Conservation (phyloP, 2,329 filamentous ascomycete genomes). For the Sclerotinia trifoliorum region DNA sequence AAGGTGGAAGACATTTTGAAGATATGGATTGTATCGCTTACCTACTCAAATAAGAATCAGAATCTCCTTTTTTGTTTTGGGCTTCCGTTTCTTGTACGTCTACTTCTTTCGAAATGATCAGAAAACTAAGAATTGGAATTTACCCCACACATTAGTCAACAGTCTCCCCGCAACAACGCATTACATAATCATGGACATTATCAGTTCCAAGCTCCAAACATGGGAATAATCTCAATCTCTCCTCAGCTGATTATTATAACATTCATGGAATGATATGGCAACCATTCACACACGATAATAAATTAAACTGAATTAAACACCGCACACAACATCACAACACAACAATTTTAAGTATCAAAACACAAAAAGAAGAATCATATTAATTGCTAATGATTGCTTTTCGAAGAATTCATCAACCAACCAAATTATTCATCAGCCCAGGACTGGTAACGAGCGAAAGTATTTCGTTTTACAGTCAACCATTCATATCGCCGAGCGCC, state of each 20-base stretch:
- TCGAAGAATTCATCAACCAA: background rate
- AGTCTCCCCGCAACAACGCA: background rate
- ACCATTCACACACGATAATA: too few relatives aligned
- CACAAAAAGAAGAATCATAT: background rate
- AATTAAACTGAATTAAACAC: background rate
- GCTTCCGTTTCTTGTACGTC: too few relatives aligned
- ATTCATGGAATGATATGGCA: background rate
- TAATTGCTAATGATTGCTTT: background rate
- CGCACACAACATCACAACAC: background rate
- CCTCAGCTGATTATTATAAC: background rate
- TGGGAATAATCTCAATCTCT: background rate
- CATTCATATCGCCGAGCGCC: background rate
- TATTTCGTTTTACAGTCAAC: background rate
- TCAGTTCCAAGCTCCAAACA: background rate
- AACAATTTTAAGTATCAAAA: background rate
- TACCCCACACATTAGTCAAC: too few relatives aligned
- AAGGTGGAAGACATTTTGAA: too few relatives aligned
- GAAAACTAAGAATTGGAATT: slow-evolving; percentile 7
- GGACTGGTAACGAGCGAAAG: background rate
- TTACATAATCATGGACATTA: background rate
- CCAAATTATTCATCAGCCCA: background rate
- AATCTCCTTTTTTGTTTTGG: too few relatives aligned
- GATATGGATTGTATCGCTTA: too few relatives aligned
- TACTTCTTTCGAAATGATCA: slow-evolving; percentile 32
- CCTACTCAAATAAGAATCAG: too few relatives aligned